Evolutionary conservation across 2,329 filamentous ascomycete species (phyloP), one percentile per base, ranked within the genome.

Genomic region (Ophiostoma sp.): DNA sequence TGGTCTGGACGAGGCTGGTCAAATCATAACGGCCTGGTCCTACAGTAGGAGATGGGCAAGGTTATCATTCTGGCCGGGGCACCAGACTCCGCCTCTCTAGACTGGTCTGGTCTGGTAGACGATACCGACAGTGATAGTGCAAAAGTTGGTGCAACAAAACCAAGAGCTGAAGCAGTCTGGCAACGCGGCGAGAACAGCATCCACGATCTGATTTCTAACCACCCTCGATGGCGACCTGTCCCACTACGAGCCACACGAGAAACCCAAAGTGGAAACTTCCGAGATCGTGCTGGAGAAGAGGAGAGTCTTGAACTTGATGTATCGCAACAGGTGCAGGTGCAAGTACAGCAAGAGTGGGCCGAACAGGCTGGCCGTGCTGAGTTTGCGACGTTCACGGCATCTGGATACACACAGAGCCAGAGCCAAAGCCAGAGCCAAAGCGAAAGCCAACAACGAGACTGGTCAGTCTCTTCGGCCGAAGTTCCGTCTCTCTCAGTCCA

Each of bases 31-130:
- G 6, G 49, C 45, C 45, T 14, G 0, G 27, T 45, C 6, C 16
- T 7, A 3, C 40, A 11, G 40, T 14, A 4, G n/a, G 16, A 18
- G n/a, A 78, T 70, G 71, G 58, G 65, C 40, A 64, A 74, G 68
- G 64, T 78, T 36, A 64, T 80, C 7, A 74, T 80, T 40, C 73
- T 79, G 63, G 68, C 77, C 12, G 89, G 89, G 38, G 87, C 89
- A n/a, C 89, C 89, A 2, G 77, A 82, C 45, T 75, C 78, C 42
- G 77, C 77, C 9, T 77, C 79, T 38, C 79, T 92, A 36, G 76
- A 82, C 55, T 90, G 88, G 84, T 11, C 64, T 92, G 38, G 76
- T 82, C 55, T 90, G 88, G 84, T 11, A 42, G 60, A 42, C 7
- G 2, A 40, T n/a, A 12, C 36, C 55, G 27, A 36, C 11, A 40